phyloP scores from a whole-genome alignment of 129 eudicot species.

The Scalesia atractyloides region DNA sequence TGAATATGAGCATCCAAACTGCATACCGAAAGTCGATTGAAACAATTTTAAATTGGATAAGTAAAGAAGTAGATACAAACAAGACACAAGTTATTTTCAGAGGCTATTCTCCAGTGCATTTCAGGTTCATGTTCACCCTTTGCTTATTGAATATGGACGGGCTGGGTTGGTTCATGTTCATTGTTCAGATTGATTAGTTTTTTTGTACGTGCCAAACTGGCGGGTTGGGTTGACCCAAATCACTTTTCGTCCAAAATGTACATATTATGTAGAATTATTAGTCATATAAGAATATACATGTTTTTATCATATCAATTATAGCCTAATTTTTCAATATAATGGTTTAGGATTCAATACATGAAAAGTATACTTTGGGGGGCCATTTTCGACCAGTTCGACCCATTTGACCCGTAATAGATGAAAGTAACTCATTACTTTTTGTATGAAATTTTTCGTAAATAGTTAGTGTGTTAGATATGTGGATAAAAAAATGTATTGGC shows the following conservation, averaged over 20 bases:
- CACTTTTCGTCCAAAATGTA: not conserved
- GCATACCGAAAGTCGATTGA: constrained; percentile 65
- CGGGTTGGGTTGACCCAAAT: not conserved
- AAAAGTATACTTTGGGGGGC: not conserved
- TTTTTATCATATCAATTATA: not conserved
- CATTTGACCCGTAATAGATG: not conserved
- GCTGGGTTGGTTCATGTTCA: not conserved
- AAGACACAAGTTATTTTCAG: constrained; percentile 81
- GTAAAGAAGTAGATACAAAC: constrained; percentile 54
- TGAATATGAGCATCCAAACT: constrained; percentile 72
- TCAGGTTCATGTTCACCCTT: constrained; percentile 51
- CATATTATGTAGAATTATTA: not conserved
- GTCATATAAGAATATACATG: not conserved
- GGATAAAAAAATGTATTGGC: too few species aligned
- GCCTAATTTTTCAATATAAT: too few species aligned
- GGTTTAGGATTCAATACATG: not conserved
- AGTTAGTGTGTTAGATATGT: too few species aligned
- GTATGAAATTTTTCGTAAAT: not conserved
- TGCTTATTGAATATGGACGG: not conserved
- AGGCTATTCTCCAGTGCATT: constrained; percentile 91
- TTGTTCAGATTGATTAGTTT: too few species aligned
- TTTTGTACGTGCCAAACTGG: not conserved
- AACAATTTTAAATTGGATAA: constrained; percentile 67
- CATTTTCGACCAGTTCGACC: not conserved
- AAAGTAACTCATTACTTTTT: not conserved